Evolutionary conservation across 371 early-diverging fungal species (phyloP), one percentile per base, ranked within the genome.

Genomic region (Mucor lusitanicus): DNA sequence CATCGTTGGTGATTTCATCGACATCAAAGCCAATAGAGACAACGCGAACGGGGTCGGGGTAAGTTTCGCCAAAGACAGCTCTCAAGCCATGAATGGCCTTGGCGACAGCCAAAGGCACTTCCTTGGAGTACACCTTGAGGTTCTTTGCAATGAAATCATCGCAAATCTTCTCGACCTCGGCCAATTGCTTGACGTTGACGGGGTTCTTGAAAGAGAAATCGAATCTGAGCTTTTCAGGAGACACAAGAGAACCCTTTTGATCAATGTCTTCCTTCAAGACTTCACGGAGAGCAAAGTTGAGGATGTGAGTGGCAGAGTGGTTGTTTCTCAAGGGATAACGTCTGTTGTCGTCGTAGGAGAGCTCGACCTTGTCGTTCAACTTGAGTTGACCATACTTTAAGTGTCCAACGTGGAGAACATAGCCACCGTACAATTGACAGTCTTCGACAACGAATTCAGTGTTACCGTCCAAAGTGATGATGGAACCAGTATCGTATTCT

Each of bases 171-270:
- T 99, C 99, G 35, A 98, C 83, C 40, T 88, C 82, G 54, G 80
- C 85, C 35, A 99, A 79, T 77, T 99, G 93, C 37, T 91, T 86
- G n/a, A 88, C 75, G 7, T 90, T 89, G 42, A 98, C 87, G 17
- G 93, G 88, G 55, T 76, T 81, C 89, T 85, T 92, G 81, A 83
- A 91, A 17, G 91, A 88, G 78, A 96, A 99, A 78, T 99, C 99
- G 78, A 99, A 99, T 59, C 99, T 92, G 54, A 99, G 86, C 85
- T 97, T 97, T 69, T 97, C 98, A 39, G 95, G 91, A 19, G 99
- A 91, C 37, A 99, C 99, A 50, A 99, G 88, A 33, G 99, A 99
- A 28, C 99, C 99, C 82, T 94, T 95, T 83, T 99, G 99, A 70
- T 97, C 98, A 46, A 95, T 84, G 44, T 77, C 73, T 33, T 82